phyloP scores from a whole-genome alignment of 306 rosid species.

The Vigna mungo region DNA sequence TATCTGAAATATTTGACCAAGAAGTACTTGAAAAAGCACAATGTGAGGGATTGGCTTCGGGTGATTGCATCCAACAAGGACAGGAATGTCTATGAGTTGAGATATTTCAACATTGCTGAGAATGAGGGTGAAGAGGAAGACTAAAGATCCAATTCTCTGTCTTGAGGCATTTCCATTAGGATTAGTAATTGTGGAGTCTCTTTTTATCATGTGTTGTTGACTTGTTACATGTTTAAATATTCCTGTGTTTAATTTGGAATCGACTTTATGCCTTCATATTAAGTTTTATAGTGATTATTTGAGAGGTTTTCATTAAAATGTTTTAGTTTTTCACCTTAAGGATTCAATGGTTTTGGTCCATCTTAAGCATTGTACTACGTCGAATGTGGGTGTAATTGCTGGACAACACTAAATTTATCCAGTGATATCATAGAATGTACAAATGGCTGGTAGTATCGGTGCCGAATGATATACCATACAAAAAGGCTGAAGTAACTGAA shows the following conservation, averaged over 20 bases:
- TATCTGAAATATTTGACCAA: constrained; percentile 85
- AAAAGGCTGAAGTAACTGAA: no score
- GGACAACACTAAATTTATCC: no score
- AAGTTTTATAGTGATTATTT: constrained; percentile 40
- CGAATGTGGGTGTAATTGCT: no score
- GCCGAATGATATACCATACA: no score
- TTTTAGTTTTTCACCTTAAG: neutral
- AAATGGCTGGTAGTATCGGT: no score
- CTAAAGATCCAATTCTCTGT: constrained; percentile 38
- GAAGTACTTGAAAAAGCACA: constrained; percentile 96
- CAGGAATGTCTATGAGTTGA: constrained; percentile 78
- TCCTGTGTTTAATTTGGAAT: constrained; percentile 33
- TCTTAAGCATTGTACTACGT: no score
- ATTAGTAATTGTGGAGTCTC: constrained; percentile 30
- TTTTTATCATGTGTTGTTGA: constrained; percentile 24
- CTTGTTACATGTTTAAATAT: constrained; percentile 42
- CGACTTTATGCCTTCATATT: neutral
- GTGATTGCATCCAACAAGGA: constrained; percentile 95
- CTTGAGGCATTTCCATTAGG: constrained; percentile 41
- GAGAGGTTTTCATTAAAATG: constrained; percentile 3
- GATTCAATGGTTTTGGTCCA: no score
- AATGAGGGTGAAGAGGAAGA: constrained; percentile 97
- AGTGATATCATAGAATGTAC: no score
- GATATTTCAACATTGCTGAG: constrained; percentile 95
- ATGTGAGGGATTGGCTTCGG: constrained; percentile 96